phyloP scores from a whole-genome alignment of 2,329 filamentous ascomycete genomes.

The Alternaria atra region DNA sequence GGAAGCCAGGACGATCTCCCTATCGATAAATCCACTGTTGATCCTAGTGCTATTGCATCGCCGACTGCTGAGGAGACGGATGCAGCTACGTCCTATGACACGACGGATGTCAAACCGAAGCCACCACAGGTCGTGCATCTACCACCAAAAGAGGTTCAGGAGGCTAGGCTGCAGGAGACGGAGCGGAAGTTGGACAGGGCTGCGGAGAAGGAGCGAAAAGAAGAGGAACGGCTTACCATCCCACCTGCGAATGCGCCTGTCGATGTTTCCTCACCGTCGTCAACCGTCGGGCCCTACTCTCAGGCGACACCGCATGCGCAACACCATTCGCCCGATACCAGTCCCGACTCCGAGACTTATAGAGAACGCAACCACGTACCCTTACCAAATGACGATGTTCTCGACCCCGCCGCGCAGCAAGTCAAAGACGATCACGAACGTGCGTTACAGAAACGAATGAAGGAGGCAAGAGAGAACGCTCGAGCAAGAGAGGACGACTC shows the following conservation, averaged over 20 bases:
- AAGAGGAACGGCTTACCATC: conserved; percentile 46
- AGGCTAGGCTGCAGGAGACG: conserved; percentile 56
- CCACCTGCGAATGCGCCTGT: conserved; percentile 32
- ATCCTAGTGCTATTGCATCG: conserved; percentile 37
- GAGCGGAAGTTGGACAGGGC: conserved; percentile 50
- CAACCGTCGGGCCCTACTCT: conserved; percentile 74
- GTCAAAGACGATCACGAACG: conserved; percentile 65
- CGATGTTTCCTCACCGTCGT: conserved; percentile 64
- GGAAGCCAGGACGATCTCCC: conserved; percentile 5
- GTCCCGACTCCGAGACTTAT: conserved; percentile 70
- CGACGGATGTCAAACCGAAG: conserved; percentile 25
- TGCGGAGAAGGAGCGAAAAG: conserved; percentile 50
- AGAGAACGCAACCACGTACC: conserved; percentile 45
- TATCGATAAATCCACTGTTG: conserved; percentile 30
- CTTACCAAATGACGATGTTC: conserved; percentile 41
- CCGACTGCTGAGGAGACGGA: conserved; percentile 45
- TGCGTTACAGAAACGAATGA: conserved; percentile 60
- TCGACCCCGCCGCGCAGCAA: conserved; percentile 49
- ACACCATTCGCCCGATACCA: conserved; percentile 76
- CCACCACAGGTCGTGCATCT: conserved; percentile 56
- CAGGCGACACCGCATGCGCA: conserved; percentile 75
- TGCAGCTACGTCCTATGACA: conserved; percentile 7
- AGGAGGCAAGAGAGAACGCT: conserved; percentile 50
- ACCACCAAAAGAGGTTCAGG: conserved; percentile 61
- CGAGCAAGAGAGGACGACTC: conserved; percentile 55